phyloP scores from a whole-genome alignment of 768 basidiomycete species.

The Suillus americanus region DNA sequence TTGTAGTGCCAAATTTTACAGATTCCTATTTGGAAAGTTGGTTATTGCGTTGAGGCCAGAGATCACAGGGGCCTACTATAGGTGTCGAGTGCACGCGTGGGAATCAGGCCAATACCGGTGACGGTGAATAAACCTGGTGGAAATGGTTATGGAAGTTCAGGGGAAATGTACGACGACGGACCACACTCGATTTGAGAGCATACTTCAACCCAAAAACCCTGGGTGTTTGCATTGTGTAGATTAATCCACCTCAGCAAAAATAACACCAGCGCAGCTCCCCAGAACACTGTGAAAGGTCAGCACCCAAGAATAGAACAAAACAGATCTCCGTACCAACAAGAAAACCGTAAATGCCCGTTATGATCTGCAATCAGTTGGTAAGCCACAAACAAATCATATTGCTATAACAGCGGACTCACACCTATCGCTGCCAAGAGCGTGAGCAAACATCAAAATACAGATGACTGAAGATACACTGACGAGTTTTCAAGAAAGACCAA shows the following conservation, averaged over 20 bases:
- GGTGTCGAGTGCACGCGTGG: conserved; percentile 72
- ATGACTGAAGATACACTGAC: conserved; percentile 38
- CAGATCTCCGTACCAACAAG: conserved; percentile 50
- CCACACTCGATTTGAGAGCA: conserved; percentile 78
- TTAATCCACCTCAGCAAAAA: conserved; percentile 71
- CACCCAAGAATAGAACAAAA: neutral
- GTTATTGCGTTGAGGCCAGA: neutral
- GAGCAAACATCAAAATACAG: conserved; percentile 1
- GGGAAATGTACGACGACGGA: conserved; percentile 22
- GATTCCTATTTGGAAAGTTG: conserved; percentile 47
- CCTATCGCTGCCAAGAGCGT: conserved; percentile 53
- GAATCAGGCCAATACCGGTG: conserved; percentile 79
- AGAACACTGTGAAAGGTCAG: conserved; percentile 54
- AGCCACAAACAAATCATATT: neutral
- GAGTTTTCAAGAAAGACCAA: conserved; percentile 85
- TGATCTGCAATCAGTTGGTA: neutral
- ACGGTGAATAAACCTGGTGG: conserved; percentile 68
- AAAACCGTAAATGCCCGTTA: conserved; percentile 76
- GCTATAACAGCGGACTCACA: conserved; percentile 39
- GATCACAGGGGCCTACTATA: conserved; percentile 49
- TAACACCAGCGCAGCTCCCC: conserved; percentile 83
- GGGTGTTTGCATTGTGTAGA: conserved; percentile 62
- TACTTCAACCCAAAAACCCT: conserved; percentile 83
- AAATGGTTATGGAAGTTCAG: neutral
- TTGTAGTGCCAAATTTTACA: conserved; percentile 75